Base-by-base conservation (phyloP, 1,139 yeast species). In the Debaryomyces subglobosus region DNA sequence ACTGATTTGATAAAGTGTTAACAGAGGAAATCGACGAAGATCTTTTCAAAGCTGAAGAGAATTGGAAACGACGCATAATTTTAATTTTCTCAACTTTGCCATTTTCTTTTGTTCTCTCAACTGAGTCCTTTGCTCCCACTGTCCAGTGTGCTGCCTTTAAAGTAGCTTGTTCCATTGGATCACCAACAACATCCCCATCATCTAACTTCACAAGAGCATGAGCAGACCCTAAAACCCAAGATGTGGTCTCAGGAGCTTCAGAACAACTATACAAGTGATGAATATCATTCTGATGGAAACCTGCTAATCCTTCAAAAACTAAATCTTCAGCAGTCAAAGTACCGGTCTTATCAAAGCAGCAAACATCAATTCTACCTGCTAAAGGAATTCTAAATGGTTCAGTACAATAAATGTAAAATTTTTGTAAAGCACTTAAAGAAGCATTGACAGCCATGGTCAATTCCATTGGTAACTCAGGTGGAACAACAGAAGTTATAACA, bases 391-490 rank as follows among this genome's bases (percentile, higher is more conserved):
- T 83, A 74, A 94, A 94, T 12, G 99, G 99, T 69, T 94, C 99
- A 44, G 99, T 95, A 77, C 99, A 94, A 76, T 89, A 94, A 55
- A 94, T 86, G 65, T 86, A 92, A 64, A 79, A 86, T 69, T 95
- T 95, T 57, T 88, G 85, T 55, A 94, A 79, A 4, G 97, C 91
- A 47, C 94, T 84, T 63, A 94, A 78, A 8, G 98, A 92, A 39
- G 90, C 79, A 69, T 94, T 94, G 39, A 94, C 99, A 51, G 99
- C 99, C 92, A 94, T 87, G 27, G 99, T 94, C 61, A 94, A 82
- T 75, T 94, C 99, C 99, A 94, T 95, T 46, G 99, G 99, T 58
- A 94, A 80, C 72, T 94, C 99, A 46, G 99, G 99, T 39, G 99
- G 99, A 39, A 94, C 99, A 57, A 94, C 99, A 43, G 98, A 92